Evolutionary conservation across 371 early-diverging fungal species (phyloP), one percentile per base, ranked within the genome.

Genomic region (Mucor saturninus): DNA sequence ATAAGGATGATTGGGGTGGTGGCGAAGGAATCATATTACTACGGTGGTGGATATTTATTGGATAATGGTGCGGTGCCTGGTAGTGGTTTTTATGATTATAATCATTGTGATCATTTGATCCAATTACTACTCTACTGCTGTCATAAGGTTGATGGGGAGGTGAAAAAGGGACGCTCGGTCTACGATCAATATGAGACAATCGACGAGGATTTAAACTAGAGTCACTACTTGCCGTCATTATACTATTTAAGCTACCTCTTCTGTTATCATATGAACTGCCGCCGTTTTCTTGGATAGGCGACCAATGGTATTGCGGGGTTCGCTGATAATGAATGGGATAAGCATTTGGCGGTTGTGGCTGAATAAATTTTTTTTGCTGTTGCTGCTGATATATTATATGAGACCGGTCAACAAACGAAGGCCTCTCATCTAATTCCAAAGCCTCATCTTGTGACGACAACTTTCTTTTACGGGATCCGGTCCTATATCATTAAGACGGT

Each of bases 131-230:
- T 37, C 56, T 52, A n/a, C 56, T 51, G 9, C 49, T 54, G 30
- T 67, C 68, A 49, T 62, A 59, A 26, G 48, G 43, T 54, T 62
- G 63, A 46, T 57, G 68, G 49, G 62, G 68, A 49, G 68, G 68
- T 28, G 67, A 67, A 49, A 62, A 62, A 32, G 62, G 68, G 14
- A 62, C 40, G 46, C 59, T 51, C 11, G 62, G 64, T 45, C 53
- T 29, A 2, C 37, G 58, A 38, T 62, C 54, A 52, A 52, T 52
- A 43, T 49, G 45, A 28, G 50, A 30, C 13, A 50, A 10, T 10
- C 30, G 28, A 30, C 31, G 28, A 29, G 13, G 31, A 30, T 30
- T 30, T 4, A 50, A 30, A 28, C 30, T 29, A 2, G 28, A 50
- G 13, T 63, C 56, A 40, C 43, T 56, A 10, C 30, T 42, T 7